Percentiles rank a stretch among this genome's conserved stretches.
These are phyloP conservation scores for Hericium rajendrae DNA, from an alignment of 768 basidiomycete genomes.

Conservation along the genomic window DNA sequence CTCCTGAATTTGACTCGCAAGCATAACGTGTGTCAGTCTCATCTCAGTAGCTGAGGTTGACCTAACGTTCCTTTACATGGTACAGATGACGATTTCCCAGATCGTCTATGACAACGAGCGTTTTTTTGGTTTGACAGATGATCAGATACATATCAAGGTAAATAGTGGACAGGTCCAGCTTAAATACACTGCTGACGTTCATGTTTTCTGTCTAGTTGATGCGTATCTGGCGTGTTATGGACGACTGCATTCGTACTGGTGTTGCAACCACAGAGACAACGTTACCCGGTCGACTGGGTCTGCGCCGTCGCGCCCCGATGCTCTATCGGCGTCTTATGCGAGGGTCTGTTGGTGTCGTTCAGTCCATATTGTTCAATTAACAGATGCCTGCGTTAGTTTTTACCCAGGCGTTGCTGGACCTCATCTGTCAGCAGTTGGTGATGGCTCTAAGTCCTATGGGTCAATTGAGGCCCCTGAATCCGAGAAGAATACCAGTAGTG, in stretches of 20 bases:
- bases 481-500: conserved; percentile 12
- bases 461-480: conserved; percentile 12
- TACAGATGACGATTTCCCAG: conserved; percentile 86
- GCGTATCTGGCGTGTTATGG: conserved; percentile 89
- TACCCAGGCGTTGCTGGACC: conserved; percentile 38
- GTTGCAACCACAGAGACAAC: conserved; percentile 70
- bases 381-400: conserved; percentile 26
- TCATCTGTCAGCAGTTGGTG: conserved; percentile 27
- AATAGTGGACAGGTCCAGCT: conserved; percentile 1
- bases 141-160: conserved; percentile 69
- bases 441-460: conserved; percentile 17
- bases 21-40: conserved; percentile 57
- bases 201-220: conserved; percentile 32
- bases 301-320: conserved; percentile 79
- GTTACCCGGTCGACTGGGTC: conserved; percentile 78
- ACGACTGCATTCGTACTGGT: conserved; percentile 78
- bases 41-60: not conserved
- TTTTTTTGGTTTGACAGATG: conserved; percentile 66
- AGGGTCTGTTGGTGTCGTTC: conserved; percentile 38
- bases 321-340: conserved; percentile 88
- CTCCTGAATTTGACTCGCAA: conserved; percentile 67
- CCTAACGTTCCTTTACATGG: not conserved
- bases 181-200: not conserved
- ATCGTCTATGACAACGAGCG: conserved; percentile 90
- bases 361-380: not conserved